Base-by-base conservation (phyloP, 2,329 filamentous ascomycete species). In the Endoconidiophora laricicola region DNA sequence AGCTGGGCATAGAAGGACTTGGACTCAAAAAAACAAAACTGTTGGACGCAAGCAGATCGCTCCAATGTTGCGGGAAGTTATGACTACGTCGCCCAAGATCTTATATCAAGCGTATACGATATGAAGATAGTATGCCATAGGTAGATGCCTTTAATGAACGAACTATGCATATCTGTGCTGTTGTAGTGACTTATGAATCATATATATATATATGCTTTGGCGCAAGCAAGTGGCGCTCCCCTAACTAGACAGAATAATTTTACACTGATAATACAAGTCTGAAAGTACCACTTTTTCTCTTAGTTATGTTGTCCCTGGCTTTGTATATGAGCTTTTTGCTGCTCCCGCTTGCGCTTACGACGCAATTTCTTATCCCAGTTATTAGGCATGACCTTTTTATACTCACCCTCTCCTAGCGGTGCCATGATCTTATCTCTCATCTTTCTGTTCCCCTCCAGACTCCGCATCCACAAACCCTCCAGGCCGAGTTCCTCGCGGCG, bases 31-130 rank as follows among this genome's bases (percentile, higher is more conserved):
- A 18, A 71, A 73, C 54, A 58, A 81, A 40, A 72, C 73, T 42
- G 66, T 74, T 52, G 81, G 78, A 57, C 67, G 79, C 56, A 83
- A 83, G 63, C 79, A 86, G 61, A 71, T 90, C 23, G 80, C 76
- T 29, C 76, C 82, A 10, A 68, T 83, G 56, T 58, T 83, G 59
- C 72, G 78, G 52, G 73, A 81, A 16, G 20, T 53, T 2, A 53
- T 53, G 51, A 20, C 23, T 1, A 23, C 10, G 9, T 3, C 18
- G 7, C 14, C 22, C 12, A 29, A 46, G 20, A 40, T 26, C 26
- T 46, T 16, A 44, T n/a, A 14, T 44, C 22, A 45, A 44, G 20
- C 23, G 36, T 42, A 41, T 2, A 46, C 26, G 3, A 46, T 23
- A 20, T 29, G 9, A 7, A n/a, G 4, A 18, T 44, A 44, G 18